phyloP scores from a whole-genome alignment of 306 rosid genomes.

The Cajanus cajan region DNA sequence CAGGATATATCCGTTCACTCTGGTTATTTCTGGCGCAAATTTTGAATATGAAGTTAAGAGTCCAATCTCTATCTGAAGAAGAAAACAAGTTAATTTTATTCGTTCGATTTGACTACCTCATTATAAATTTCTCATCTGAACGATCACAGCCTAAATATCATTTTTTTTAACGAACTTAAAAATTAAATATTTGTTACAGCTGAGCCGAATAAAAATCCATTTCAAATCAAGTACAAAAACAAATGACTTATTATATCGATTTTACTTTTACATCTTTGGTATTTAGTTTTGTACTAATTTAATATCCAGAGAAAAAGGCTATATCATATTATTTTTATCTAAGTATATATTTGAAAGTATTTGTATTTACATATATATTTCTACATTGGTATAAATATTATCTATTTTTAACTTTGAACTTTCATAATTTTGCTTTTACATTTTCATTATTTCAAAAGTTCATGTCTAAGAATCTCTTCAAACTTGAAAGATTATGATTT shows the following conservation, averaged over 20 bases:
- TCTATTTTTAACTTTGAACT: no score
- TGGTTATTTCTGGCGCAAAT: not conserved
- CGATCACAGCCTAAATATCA: not conserved
- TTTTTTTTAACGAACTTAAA: no score
- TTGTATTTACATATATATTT: no score
- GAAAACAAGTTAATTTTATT: not conserved
- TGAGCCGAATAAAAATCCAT: not conserved
- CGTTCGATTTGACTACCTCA: not conserved
- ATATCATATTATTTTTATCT: no score
- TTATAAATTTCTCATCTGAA: not conserved
- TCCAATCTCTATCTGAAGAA: not conserved
- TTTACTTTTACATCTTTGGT: constrained; percentile 7
- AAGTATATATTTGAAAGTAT: no score
- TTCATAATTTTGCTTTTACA: no score
- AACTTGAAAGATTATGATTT: constrained; percentile 39
- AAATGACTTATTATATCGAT: not conserved
- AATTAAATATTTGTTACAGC: not conserved
- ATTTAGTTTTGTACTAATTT: no score
- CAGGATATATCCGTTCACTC: not conserved
- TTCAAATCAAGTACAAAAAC: not conserved
- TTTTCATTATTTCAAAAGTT: constrained; percentile 26
- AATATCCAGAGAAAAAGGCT: no score
- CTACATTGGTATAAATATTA: no score
- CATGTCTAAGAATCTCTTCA: constrained; percentile 9
- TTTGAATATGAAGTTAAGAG: not conserved